Evolutionary conservation across 2,329 filamentous ascomycete genomes (phyloP).

Genomic region (Sporothrix pallida): DNA sequence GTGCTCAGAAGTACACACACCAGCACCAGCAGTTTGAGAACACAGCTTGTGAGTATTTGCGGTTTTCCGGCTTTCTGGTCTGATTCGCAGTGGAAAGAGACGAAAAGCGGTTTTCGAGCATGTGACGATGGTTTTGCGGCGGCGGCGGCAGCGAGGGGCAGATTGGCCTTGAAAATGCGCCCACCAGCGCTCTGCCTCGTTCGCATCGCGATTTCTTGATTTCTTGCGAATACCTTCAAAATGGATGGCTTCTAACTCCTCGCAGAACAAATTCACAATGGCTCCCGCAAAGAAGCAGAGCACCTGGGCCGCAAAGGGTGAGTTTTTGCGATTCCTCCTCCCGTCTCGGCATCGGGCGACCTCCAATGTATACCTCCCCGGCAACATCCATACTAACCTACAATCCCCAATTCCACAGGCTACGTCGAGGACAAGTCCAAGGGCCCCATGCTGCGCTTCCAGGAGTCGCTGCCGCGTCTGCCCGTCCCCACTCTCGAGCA

Average conservation of each 20-base stretch:
- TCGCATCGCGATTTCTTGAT: no score
- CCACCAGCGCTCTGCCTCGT: no score
- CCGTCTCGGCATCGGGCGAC: background rate
- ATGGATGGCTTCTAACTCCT: slow-evolving; percentile 8
- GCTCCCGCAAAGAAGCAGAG: slow-evolving; percentile 62
- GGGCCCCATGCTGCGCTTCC: slow-evolving; percentile 81
- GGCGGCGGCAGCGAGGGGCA: no score
- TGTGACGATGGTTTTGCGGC: background rate
- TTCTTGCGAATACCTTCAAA: no score
- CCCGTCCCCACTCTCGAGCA: slow-evolving; percentile 84
- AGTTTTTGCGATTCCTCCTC: slow-evolving; percentile 34
- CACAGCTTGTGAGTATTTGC: slow-evolving; percentile 33
- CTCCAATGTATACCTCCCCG: background rate
- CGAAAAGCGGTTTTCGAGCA: background rate
- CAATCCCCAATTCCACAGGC: slow-evolving; percentile 53
- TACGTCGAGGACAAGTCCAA: slow-evolving; percentile 82
- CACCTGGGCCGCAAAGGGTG: slow-evolving; percentile 47
- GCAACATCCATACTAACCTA: background rate
- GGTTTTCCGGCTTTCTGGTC: background rate
- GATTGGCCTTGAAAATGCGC: no score
- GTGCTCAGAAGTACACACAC: slow-evolving; percentile 41
- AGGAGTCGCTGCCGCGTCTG: slow-evolving; percentile 80
- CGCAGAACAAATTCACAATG: slow-evolving; percentile 50
- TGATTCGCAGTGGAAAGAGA: background rate
- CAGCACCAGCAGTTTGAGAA: slow-evolving; percentile 35